A percentile compares a stretch with the other conserved stretches of the same genome.
Evolutionary conservation across 352 stramenopile species (phyloP).

Genomic region (Pythium graminicola): DNA sequence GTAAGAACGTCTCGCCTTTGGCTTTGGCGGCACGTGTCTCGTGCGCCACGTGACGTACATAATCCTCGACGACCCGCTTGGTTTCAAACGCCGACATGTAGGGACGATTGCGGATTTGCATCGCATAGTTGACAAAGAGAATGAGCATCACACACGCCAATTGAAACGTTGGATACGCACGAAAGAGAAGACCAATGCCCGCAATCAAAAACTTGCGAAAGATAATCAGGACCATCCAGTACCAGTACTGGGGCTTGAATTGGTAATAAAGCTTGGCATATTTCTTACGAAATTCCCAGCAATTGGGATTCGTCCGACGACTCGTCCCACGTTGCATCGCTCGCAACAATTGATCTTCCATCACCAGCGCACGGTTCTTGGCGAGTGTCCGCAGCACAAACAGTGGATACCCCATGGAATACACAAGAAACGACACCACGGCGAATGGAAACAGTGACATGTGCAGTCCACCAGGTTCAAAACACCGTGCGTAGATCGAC

Average conservation of each 20-base stretch:
- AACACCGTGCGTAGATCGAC: slow-evolving; percentile 58
- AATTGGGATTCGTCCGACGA: slow-evolving; percentile 62
- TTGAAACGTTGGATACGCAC: slow-evolving; percentile 65
- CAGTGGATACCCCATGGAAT: slow-evolving; percentile 65
- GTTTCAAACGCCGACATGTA: slow-evolving; percentile 73
- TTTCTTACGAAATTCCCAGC: slow-evolving; percentile 64
- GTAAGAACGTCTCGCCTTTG: slow-evolving; percentile 41
- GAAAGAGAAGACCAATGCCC: slow-evolving; percentile 60
- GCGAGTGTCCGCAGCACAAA: slow-evolving; percentile 62
- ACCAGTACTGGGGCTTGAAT: slow-evolving; percentile 78
- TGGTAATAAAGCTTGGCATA: slow-evolving; percentile 84
- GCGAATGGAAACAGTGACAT: slow-evolving; percentile 57
- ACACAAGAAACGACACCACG: slow-evolving; percentile 54
- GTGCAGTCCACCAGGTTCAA: slow-evolving; percentile 51
- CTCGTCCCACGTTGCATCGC: slow-evolving; percentile 50
- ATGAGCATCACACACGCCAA: slow-evolving; percentile 71
- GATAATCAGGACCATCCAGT: slow-evolving; percentile 81
- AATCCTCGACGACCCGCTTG: slow-evolving; percentile 51
- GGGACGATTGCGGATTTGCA: slow-evolving; percentile 61
- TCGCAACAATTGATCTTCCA: slow-evolving; percentile 52
- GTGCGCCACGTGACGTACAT: slow-evolving; percentile 37
- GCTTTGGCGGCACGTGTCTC: slow-evolving; percentile 51
- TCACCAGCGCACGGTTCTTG: slow-evolving; percentile 45
- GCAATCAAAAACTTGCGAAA: slow-evolving; percentile 68
- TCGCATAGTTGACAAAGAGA: slow-evolving; percentile 66